Evolutionary conservation across 805 yeast genomes (phyloP), one percentile per base, ranked within the genome.

Genomic region (Saccharomycopsis babjevae): DNA sequence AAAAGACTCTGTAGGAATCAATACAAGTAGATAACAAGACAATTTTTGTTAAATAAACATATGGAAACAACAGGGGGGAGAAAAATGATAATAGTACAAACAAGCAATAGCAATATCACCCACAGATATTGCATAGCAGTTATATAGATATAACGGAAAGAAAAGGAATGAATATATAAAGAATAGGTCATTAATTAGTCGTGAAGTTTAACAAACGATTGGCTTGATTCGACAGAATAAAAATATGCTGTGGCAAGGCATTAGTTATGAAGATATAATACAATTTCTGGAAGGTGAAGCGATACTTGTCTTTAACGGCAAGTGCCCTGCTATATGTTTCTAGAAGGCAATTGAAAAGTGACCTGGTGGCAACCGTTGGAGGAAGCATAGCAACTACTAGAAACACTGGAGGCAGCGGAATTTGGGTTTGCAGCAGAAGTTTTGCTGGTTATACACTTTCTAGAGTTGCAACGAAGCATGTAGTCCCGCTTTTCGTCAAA

Each of bases 401-500:
- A 52, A 28, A 58, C 60, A n/a, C 63, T 50, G 18, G 62, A 59
- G 28, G 58, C 58, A 1, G 60, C 25, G 10, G 50, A 50, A 46
- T 46, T 50, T 20, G 62, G 28, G 28, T 28, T 32, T 8, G 16
- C 18, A 39, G 20, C 5, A 39, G 34, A n/a, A 13, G 15, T 34
- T 7, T 34, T 16, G 28, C 16, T 11, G 30, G 52, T 15, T 6
- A 46, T 22, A n/a, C 52, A 46, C 6, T 62, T 58, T 25, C 54
- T 57, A 11, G 50, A 40, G n/a, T 43, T 18, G 56, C 63, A 62
- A 36, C 65, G 60, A 42, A 57, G 57, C n/a, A 30, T 28, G 36
- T 62, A 62, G 43, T 62, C 65, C n/a, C 61, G 55, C 42, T 62
- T 62, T 56, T 62, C 65, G 55, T 62, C 63, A 62, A 62, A 62